Evolutionary conservation across 345 rosid genomes (phyloP).

Genomic region (Arabis hirsuta): DNA sequence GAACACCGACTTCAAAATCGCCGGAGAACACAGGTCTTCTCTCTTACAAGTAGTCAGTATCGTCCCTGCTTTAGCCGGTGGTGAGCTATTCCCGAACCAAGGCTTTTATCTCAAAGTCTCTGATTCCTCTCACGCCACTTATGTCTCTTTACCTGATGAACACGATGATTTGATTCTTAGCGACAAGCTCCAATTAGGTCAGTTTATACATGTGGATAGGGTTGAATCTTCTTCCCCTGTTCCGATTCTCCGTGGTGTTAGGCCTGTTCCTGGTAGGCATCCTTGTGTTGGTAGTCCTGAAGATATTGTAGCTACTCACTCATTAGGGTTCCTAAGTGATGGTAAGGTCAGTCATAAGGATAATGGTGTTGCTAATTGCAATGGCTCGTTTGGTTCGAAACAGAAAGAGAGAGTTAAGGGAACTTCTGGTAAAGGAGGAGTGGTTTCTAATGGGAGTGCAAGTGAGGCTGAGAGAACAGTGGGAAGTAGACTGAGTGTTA

Average conservation of each 20-base stretch:
- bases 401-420: constrained; percentile 52
- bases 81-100: constrained; percentile 86
- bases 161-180: constrained; percentile 94
- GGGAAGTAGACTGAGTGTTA: constrained; percentile 54
- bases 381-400: constrained; percentile 42
- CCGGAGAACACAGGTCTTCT: constrained; percentile 95
- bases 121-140: constrained; percentile 98
- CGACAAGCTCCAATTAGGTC: constrained; percentile 94
- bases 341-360: constrained; percentile 39
- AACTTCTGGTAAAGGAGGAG: constrained; percentile 43
- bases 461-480: constrained; percentile 58
- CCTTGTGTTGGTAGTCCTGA: constrained; percentile 95
- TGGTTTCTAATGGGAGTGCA: constrained; percentile 30
- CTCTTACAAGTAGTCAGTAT: constrained; percentile 90
- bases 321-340: constrained; percentile 70
- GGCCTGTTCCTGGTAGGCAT: constrained; percentile 96
- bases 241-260: constrained; percentile 87
- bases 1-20: constrained; percentile 96
- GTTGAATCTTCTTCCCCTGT: constrained; percentile 93
- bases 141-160: constrained; percentile 91
- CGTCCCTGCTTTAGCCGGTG: constrained; percentile 96
- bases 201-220: constrained; percentile 92
- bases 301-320: constrained; percentile 86
- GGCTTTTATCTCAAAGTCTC: constrained; percentile 97
- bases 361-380: constrained; percentile 33